These are phyloP conservation scores for Diplosphaera chodatii DNA, from an alignment of 139 green algal species.

Conservation along the genomic window DNA sequence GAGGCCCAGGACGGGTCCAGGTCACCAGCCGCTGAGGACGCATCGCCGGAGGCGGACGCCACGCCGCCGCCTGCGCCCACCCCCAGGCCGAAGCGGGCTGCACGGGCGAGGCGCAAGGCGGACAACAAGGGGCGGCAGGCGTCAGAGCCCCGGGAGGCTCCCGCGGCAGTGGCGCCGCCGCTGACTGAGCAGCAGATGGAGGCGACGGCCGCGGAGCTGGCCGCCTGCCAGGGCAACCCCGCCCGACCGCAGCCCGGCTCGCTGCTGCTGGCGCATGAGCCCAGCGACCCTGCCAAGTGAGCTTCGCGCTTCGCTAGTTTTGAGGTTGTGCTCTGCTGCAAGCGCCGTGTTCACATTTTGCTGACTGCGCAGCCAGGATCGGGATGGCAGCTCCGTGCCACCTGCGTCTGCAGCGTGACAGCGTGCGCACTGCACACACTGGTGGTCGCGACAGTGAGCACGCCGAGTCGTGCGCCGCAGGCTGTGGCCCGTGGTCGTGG, in stretches of 20 bases:
- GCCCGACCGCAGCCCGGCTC: constrained; percentile 6
- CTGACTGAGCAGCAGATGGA: constrained; percentile 6
- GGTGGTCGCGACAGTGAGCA: no score
- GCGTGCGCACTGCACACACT: no score
- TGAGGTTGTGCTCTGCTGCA: no score
- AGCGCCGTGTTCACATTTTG: no score
- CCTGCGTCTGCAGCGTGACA: no score
- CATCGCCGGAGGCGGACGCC: no score
- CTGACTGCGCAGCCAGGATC: no score
- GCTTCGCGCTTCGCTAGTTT: neutral
- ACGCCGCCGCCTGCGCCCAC: neutral
- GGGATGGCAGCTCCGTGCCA: no score
- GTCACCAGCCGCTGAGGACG: no score
- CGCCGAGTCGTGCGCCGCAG: neutral
- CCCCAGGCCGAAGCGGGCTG: neutral
- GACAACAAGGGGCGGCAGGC: no score
- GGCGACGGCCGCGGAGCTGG: neutral
- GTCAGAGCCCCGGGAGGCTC: neutral
- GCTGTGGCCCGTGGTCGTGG: neutral
- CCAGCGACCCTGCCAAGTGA: constrained; percentile 10
- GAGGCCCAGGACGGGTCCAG: neutral
- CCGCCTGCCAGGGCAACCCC: neutral
- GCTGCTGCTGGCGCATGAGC: constrained; percentile 23
- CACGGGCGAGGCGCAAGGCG: neutral
- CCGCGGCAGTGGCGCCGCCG: neutral